Evolutionary conservation across 345 rosid genomes (phyloP), one percentile per base, ranked within the genome.

Genomic region (Durio zibethinus): DNA sequence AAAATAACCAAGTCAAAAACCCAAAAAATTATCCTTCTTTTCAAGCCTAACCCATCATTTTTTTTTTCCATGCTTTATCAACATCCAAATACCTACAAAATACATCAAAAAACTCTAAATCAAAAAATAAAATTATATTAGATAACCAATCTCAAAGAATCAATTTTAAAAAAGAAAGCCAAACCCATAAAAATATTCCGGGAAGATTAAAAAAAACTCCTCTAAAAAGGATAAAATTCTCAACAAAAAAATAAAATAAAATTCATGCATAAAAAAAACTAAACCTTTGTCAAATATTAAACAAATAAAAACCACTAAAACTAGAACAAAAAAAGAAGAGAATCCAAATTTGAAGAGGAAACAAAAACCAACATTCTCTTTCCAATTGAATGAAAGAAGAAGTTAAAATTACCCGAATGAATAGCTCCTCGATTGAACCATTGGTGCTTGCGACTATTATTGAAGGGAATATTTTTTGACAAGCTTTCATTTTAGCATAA

Each of bases 381-480:
- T 21, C 18, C 27, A 48, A 31, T 61, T 62, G 18, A 62, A 75
- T 42, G 7, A 61, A 57, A 4, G 9, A 66, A 12, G 2, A 40
- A 12, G 43, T 29, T 20, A 65, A 18, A 66, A 40, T 20, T 80
- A 90, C 92, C 90, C 2, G 92, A 87, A 67, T 33, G 29, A 68
- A 74, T 3, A 20, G 85, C 77, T 52, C 85, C 72, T 43, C 54
- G 92, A 84, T 83, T 79, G 29, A 82, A 20, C 75, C 88, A 77
- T 77, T 78, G 78, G 77, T 83, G 88, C 69, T 82, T 83, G 29
- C 86, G 89, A 81, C 86, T 82, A 52, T 45, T 69, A 45, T 69
- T 69, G 33, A 83, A 21, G 50, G 83, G 43, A 43, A 73, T 75
- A 43, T 1, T 77, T 61, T 78, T 84, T 67, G 87, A 76, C 8